Base-by-base conservation (phyloP, 441 rosid species). In the Erodium chrysanthum region DNA sequence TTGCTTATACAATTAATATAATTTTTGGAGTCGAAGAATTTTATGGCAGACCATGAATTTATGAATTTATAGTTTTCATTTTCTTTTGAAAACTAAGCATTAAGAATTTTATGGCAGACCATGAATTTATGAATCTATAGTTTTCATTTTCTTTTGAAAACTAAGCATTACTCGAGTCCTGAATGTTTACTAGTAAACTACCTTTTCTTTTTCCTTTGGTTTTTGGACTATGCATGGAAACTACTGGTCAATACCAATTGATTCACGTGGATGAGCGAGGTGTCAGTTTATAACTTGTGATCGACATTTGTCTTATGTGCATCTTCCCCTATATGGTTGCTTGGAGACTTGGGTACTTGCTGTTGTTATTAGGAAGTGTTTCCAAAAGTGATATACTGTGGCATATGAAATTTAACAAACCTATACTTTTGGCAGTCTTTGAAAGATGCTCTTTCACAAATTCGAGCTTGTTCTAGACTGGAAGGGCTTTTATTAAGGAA, bases 401-500 rank as follows among this genome's bases (percentile, higher is more conserved):
- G 65, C 60, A 11, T 4, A 59, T 52, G 64, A 64, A 66, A 54
- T 73, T 10, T 73, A 71, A 74, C 71, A 42, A 64, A 18, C 23
- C 56, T 70, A 67, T 79, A 66, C 70, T 66, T 77, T 33, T 73
- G 76, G 77, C 74, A 94, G 99, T 88, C 80, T 75, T 78, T 91
- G 78, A 94, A 85, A 79, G 83, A 79, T 78, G 91, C 95, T 67
- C 90, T 89, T 71, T 84, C 86, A 56, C 81, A 82, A 72, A 83
- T 89, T 68, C 92, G 91, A 60, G 80, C 84, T 64, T 94, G 96
- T 77, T 84, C 96, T 65, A 83, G 85, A 74, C 59, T 94, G 78
- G 96, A 91, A 82, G 88, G 82, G 76, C 88, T 88, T 81, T 76
- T 88, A 65, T 71, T 83, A 74, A 83, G 77, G 83, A 87, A 91